These are phyloP conservation scores for Centrapalus pauciflorus DNA, from an alignment of 129 eudicot genomes.

Conservation along the genomic window DNA sequence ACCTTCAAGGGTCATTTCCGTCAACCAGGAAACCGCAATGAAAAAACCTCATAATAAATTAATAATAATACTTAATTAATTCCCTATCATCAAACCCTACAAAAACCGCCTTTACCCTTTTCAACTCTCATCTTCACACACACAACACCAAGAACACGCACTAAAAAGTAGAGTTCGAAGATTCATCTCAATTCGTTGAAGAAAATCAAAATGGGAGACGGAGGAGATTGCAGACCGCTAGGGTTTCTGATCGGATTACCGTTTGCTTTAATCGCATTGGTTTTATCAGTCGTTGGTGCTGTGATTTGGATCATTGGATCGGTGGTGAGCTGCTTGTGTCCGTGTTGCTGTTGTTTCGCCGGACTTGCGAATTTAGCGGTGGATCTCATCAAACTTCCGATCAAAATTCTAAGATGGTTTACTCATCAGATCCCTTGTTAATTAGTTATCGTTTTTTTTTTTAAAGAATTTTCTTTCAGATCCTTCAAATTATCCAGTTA, in stretches of 20 bases:
- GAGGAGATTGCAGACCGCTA: constrained; percentile 57
- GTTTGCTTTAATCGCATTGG: constrained; percentile 49
- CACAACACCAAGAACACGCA: background rate
- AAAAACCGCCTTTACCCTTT: too few relatives aligned
- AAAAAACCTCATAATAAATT: background rate
- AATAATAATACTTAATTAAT: too few relatives aligned
- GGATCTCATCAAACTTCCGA: constrained; percentile 52
- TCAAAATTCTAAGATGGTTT: constrained; percentile 55
- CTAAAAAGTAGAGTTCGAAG: background rate
- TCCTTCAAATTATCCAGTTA: too few relatives aligned
- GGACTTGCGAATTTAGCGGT: constrained; percentile 52
- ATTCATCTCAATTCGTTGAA: too few relatives aligned
- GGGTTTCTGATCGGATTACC: constrained; percentile 67
- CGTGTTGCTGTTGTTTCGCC: constrained; percentile 63
- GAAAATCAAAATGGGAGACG: constrained; percentile 41
- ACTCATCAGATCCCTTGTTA: constrained; percentile 56
- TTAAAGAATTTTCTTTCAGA: background rate
- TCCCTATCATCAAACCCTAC: background rate
- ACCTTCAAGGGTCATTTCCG: constrained; percentile 8
- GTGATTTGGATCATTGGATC: constrained; percentile 66
- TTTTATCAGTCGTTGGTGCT: constrained; percentile 53
- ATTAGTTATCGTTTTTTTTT: background rate
- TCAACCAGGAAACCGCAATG: constrained; percentile 15
- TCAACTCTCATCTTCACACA: constrained; percentile 9
- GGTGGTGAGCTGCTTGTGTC: constrained; percentile 53